Conservation (phyloP, 441 rosid genomes). For the Isatis lusitanica region DNA sequence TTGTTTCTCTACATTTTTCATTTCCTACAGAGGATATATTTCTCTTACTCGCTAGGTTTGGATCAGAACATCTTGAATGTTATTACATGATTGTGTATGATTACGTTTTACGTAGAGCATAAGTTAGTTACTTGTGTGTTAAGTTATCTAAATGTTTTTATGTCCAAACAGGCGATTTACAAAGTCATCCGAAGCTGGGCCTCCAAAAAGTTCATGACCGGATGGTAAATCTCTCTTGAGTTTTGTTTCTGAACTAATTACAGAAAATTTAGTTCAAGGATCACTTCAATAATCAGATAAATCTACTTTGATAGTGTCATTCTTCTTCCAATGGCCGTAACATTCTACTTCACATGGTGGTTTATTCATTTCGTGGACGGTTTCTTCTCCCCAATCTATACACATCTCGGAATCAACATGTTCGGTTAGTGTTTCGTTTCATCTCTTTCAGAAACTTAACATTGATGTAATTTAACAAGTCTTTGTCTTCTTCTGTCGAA, state of each 20-base stretch:
- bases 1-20: neutral
- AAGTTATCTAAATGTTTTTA: neutral
- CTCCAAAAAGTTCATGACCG: constrained; percentile 80
- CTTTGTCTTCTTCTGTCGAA: neutral
- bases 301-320: constrained; percentile 44
- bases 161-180: constrained; percentile 53
- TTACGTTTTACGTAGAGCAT: constrained; percentile 6
- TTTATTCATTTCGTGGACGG: constrained; percentile 65
- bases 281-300: no score
- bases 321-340: constrained; percentile 62
- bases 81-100: neutral
- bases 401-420: constrained; percentile 60
- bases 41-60: neutral
- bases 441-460: neutral
- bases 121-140: constrained; percentile 18
- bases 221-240: constrained; percentile 50
- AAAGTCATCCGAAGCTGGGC: constrained; percentile 83
- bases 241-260: neutral
- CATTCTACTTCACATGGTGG: constrained; percentile 72
- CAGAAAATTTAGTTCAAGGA: neutral
- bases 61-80: neutral
- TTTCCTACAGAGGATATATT: neutral
- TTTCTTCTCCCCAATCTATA: constrained; percentile 69
- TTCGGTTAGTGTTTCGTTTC: constrained; percentile 50
- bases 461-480: neutral